These are phyloP conservation scores for Saccharomyces hybrid DNA, from an alignment of 1,139 yeast species.

Conservation along the genomic window DNA sequence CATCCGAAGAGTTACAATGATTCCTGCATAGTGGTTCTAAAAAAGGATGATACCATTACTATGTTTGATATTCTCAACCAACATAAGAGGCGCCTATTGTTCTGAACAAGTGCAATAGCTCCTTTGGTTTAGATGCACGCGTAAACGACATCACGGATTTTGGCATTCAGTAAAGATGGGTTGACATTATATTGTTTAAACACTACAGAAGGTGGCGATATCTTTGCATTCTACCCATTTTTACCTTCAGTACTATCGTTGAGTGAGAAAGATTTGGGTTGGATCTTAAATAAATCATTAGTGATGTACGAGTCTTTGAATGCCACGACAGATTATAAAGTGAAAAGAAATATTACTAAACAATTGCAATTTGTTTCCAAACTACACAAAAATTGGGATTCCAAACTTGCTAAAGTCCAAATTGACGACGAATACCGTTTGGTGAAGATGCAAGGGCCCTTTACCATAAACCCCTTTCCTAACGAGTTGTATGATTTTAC, in stretches of 20 bases:
- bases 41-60: conserved; percentile 33
- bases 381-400: conserved; percentile 13
- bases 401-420: not conserved
- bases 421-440: conserved; percentile 14
- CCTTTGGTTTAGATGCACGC: conserved; percentile 28
- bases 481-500: conserved; percentile 39
- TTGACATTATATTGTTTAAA: conserved; percentile 44
- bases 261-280: conserved; percentile 32
- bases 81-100: conserved; percentile 12
- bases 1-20: conserved; percentile 39
- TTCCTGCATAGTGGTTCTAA: conserved; percentile 36
- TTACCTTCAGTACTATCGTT: conserved; percentile 39
- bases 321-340: conserved; percentile 11
- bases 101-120: conserved; percentile 14
- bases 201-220: conserved; percentile 41
- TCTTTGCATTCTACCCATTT: conserved; percentile 51
- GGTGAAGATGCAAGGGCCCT: conserved; percentile 44
- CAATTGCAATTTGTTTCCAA: conserved; percentile 30
- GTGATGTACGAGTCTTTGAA: conserved; percentile 26
- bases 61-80: conserved; percentile 33
- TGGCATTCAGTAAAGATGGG: conserved; percentile 40
- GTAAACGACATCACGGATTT: conserved; percentile 32
- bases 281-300: conserved; percentile 39
- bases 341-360: conserved; percentile 22
- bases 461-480: conserved; percentile 46